Conservation (phyloP, 116 monocot species). For the Trichopus zeylanicus region DNA sequence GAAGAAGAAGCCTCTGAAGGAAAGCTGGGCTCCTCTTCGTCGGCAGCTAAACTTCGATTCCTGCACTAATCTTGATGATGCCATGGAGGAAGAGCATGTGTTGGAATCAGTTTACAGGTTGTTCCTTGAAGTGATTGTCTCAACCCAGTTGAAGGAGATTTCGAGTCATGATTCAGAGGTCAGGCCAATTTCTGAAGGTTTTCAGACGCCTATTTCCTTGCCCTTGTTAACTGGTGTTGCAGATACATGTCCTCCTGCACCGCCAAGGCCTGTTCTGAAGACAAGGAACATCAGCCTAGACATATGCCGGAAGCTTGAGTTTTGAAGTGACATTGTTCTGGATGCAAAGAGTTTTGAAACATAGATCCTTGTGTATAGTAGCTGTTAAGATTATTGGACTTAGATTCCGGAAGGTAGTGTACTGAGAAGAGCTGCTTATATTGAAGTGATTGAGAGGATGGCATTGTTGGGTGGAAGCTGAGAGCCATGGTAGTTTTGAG, state of each 20-base stretch:
- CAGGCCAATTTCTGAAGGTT: constrained; percentile 13
- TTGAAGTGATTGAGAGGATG: not conserved
- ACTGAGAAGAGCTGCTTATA: not conserved
- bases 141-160: constrained; percentile 17
- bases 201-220: constrained; percentile 21
- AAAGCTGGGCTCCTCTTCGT: constrained; percentile 10
- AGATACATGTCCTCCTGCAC: constrained; percentile 68
- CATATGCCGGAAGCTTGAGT: constrained; percentile 71
- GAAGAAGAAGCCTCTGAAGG: constrained; percentile 30
- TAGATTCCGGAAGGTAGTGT: too few species aligned
- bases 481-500: not conserved
- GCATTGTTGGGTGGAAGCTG: not conserved
- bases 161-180: not conserved
- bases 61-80: constrained; percentile 13
- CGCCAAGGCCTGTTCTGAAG: constrained; percentile 19
- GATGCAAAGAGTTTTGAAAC: not conserved
- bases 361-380: not conserved
- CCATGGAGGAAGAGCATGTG: constrained; percentile 21
- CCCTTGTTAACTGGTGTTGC: constrained; percentile 52
- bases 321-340: constrained; percentile 9
- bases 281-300: constrained; percentile 17
- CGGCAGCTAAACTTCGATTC: constrained; percentile 35
- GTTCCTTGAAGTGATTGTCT: constrained; percentile 49
- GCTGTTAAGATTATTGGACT: not conserved
- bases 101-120: constrained; percentile 24